phyloP scores from a whole-genome alignment of 352 stramenopile species.

The Detonula confervacea region DNA sequence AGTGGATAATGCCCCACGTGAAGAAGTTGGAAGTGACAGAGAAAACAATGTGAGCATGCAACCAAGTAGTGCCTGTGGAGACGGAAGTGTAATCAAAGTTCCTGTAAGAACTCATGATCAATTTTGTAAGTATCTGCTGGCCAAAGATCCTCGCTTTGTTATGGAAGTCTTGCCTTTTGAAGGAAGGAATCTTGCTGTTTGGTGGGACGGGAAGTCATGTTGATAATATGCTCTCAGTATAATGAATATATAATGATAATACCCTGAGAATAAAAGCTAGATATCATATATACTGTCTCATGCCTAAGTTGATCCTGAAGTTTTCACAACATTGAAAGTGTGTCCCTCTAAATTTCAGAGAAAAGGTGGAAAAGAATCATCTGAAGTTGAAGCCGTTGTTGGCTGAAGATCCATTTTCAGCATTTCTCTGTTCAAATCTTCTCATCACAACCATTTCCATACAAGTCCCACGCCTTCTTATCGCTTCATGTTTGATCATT shows the following conservation, averaged over 20 bases:
- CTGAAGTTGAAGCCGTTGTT: not conserved
- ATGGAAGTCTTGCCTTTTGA: slow-evolving; percentile 61
- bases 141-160: slow-evolving; percentile 52
- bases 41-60: not conserved
- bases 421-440: too few species aligned
- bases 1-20: not conserved
- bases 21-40: not conserved
- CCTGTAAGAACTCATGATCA: slow-evolving; percentile 64
- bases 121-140: slow-evolving; percentile 64
- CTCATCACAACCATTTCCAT: too few species aligned
- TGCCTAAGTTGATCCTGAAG: too few species aligned
- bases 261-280: too few species aligned
- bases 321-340: slow-evolving; percentile 1
- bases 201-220: slow-evolving; percentile 56
- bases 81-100: slow-evolving; percentile 26
- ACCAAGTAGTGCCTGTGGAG: not conserved
- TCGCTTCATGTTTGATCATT: too few species aligned
- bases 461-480: too few species aligned
- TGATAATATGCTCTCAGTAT: too few species aligned
- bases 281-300: too few species aligned
- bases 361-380: not conserved
- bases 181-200: slow-evolving; percentile 63
- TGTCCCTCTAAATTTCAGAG: not conserved
- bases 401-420: not conserved
- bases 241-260: too few species aligned